These are phyloP conservation scores for Penicillium cinerascens DNA, from an alignment of 495 filamentous ascomycete species.

Conservation along the genomic window DNA sequence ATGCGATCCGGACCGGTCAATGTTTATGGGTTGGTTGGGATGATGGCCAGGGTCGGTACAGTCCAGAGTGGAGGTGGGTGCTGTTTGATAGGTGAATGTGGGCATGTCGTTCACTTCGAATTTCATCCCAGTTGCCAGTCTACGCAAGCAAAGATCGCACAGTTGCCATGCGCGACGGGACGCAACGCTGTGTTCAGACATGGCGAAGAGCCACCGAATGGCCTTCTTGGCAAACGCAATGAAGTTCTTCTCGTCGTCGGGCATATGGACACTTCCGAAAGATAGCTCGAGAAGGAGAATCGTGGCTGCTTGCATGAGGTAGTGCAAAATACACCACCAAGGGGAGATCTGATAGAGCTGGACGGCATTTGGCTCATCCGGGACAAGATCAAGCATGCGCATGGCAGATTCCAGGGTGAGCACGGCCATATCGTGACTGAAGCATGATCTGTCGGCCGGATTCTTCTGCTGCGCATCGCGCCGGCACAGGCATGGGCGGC, in stretches of 20 bases:
- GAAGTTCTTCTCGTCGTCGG: slow-evolving; percentile 45
- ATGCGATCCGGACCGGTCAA: background rate
- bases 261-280: slow-evolving; percentile 53
- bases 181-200: slow-evolving; percentile 52
- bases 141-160: slow-evolving; percentile 44
- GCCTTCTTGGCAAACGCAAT: slow-evolving; percentile 51
- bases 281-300: slow-evolving; percentile 62
- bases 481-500: slow-evolving; percentile 58
- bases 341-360: slow-evolving; percentile 54
- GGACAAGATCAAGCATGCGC: slow-evolving; percentile 52
- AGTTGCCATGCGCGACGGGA: slow-evolving; percentile 57
- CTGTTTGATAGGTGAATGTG: slow-evolving; percentile 19
- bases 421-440: slow-evolving; percentile 55
- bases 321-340: slow-evolving; percentile 67
- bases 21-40: background rate
- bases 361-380: slow-evolving; percentile 40
- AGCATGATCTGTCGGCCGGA: slow-evolving; percentile 30
- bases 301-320: slow-evolving; percentile 59
- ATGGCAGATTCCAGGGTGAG: slow-evolving; percentile 54
- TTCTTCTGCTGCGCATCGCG: slow-evolving; percentile 46
- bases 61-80: slow-evolving; percentile 11
- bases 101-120: slow-evolving; percentile 42
- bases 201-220: slow-evolving; percentile 50
- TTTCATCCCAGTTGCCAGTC: slow-evolving; percentile 40
- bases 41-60: background rate